A percentile compares a stretch with the other conserved stretches of the same genome.
Conservation (phyloP, 2,329 filamentous ascomycete species). For the Paracorniculantispora psalliotae region DNA sequence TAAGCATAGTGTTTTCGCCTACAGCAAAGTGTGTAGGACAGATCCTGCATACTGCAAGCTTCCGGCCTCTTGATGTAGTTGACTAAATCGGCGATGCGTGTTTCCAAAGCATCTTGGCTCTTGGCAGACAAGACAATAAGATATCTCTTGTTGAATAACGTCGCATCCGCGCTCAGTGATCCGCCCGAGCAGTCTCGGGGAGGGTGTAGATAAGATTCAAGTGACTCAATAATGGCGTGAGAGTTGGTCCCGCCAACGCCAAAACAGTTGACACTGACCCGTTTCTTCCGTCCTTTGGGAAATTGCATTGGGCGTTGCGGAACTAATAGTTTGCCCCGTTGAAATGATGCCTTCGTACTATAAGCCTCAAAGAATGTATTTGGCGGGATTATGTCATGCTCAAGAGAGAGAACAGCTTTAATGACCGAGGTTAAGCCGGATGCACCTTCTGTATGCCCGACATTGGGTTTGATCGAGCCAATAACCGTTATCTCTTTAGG, state of each 20-base stretch:
- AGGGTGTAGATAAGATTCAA: background rate
- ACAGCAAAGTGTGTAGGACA: background rate
- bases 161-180: background rate
- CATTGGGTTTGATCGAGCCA: conserved; percentile 19
- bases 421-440: conserved; percentile 18
- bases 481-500: conserved; percentile 8
- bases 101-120: background rate
- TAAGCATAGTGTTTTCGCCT: background rate
- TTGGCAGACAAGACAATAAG: background rate
- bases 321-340: background rate
- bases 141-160: background rate
- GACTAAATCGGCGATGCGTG: background rate
- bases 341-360: background rate
- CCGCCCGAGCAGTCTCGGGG: background rate
- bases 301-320: background rate
- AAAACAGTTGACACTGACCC: background rate
- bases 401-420: conserved; percentile 15
- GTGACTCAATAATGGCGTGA: background rate
- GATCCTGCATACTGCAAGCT: background rate
- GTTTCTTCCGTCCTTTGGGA: background rate
- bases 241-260: background rate
- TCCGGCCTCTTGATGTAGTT: background rate
- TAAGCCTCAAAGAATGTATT: background rate
- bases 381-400: background rate
- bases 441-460: conserved; percentile 19